Evolutionary conservation across 1,139 yeast species (phyloP), one percentile per base, ranked within the genome.

Genomic region (Yamadazyma atmosphaerica): DNA sequence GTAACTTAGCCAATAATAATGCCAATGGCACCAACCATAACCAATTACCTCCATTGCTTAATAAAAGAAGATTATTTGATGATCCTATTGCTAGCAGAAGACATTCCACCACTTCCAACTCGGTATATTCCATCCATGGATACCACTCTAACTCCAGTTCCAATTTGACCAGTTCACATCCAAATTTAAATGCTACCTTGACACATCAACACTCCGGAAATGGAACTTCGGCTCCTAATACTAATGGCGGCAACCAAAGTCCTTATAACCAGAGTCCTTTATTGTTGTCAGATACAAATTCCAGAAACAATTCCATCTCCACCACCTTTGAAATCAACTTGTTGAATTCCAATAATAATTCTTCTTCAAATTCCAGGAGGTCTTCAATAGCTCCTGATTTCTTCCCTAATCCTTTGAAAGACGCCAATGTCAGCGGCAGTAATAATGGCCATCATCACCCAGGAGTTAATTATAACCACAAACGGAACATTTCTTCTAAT

Each of bases 321-420:
- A 46, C 51, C 11, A 62, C 61, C 32, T 61, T 63, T 45, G 74
- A 68, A 39, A 57, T 63, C 34, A 51, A 57, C 17, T 47, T 53
- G 3, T 45, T 61, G 34, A 54, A 53, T 17, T 59, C 69, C 9
- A 53, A 55, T 23, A 57, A 56, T 37, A 52, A 51, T 35, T 52
- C 63, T 1, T 56, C 61, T 7, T 43, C 62, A 26, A 58, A 60
- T 37, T 60, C 65, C 26, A 57, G 73, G 46, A 56, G 72, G 33
- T 64, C 70, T 25, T 63, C 69, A 6, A 59, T 65, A 31, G 70
- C 72, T 6, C 71, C 72, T 1, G 74, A 68, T 38, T 61, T 64
- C 37, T 68, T 68, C 53, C 73, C 74, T 10, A 66, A 66, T 41
- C 71, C 73, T 10, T 49, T 62, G 30, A 57, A 52, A 32, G 60